Evolutionary conservation across 73 alveolate genomes (phyloP).

Genomic region (Tetrahymena thermophila): DNA sequence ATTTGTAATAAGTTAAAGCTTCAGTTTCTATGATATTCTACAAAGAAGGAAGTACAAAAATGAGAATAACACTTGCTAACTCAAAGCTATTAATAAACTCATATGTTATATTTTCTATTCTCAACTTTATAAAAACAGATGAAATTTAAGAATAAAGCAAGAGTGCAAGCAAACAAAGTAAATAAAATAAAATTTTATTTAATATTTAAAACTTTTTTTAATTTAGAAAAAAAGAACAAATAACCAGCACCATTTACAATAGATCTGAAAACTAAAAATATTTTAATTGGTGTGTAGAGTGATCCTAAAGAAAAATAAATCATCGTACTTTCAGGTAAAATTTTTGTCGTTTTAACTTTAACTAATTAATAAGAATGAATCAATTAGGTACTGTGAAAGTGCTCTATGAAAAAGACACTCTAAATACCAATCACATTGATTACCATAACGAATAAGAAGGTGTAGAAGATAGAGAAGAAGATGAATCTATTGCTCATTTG

Average conservation of each 20-base stretch:
- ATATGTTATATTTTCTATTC: neutral
- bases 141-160: neutral
- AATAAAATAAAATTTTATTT: neutral
- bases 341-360: neutral
- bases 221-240: neutral
- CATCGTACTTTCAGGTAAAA: neutral
- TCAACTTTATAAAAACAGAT: neutral
- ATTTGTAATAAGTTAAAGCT: neutral
- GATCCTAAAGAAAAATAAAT: neutral
- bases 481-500: neutral
- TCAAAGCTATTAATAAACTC: neutral
- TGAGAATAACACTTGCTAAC: neutral
- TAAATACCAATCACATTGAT: neutral
- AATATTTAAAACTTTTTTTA: neutral
- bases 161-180: neutral
- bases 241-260: neutral
- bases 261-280: neutral
- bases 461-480: neutral
- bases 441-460: neutral
- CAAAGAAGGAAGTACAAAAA: neutral
- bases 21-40: neutral
- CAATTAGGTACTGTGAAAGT: neutral
- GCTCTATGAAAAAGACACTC: neutral
- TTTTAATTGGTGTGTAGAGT: neutral
- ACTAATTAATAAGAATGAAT: neutral